Evolutionary conservation across 2,329 filamentous ascomycete species (phyloP).

Genomic region (Arthroderma sp.): DNA sequence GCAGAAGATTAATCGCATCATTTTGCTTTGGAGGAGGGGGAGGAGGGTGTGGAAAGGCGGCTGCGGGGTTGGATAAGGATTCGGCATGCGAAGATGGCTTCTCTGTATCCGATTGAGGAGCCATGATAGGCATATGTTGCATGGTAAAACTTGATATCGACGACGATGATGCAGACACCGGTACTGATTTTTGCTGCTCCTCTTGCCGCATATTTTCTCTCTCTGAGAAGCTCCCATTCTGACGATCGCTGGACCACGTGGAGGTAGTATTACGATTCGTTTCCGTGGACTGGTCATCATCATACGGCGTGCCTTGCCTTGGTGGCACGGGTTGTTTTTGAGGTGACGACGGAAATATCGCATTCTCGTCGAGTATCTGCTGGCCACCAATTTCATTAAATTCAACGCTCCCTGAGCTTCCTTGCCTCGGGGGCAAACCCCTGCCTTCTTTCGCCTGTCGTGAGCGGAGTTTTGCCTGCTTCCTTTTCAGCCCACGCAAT

Average conservation of each 20-base stretch:
- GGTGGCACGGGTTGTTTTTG: slow-evolving; percentile 17
- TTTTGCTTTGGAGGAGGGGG: slow-evolving; percentile 75
- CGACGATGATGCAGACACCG: slow-evolving; percentile 10
- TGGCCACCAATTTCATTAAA: slow-evolving; percentile 33
- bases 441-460: slow-evolving; percentile 38
- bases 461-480: slow-evolving; percentile 72
- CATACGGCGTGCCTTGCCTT: slow-evolving; percentile 20
- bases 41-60: slow-evolving; percentile 41
- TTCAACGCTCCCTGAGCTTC: slow-evolving; percentile 34
- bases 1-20: slow-evolving; percentile 79
- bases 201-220: slow-evolving; percentile 28
- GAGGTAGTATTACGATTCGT: slow-evolving; percentile 16
- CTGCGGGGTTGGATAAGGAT: slow-evolving; percentile 9
- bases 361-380: slow-evolving; percentile 31
- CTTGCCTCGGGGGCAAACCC: slow-evolving; percentile 26
- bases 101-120: slow-evolving; percentile 47
- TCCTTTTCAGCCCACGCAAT: slow-evolving; percentile 88
- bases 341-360: slow-evolving; percentile 15
- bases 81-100: slow-evolving; percentile 14
- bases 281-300: slow-evolving; percentile 21
- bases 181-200: slow-evolving; percentile 22
- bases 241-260: slow-evolving; percentile 14
- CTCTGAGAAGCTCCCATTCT: slow-evolving; percentile 22
- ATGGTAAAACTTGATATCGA: slow-evolving; percentile 53
- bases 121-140: slow-evolving; percentile 62